Percentiles rank a stretch among this genome's conserved stretches.
Conservation (phyloP, 768 basidiomycete species). For the Astraeus odoratus region DNA sequence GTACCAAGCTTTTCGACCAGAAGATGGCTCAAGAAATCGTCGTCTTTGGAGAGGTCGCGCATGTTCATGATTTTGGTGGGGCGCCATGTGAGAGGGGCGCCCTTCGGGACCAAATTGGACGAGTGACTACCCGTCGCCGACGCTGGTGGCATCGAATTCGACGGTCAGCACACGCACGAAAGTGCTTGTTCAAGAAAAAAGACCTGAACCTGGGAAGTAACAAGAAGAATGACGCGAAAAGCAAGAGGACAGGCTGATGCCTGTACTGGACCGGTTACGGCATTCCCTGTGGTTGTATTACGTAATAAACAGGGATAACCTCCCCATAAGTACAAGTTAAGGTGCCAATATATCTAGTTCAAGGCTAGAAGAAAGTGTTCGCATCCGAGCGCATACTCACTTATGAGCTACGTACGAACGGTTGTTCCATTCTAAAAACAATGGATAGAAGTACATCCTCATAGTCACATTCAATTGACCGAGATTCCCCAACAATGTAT, state of each 20-base stretch:
- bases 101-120: constrained; percentile 7
- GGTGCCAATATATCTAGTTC: constrained; percentile 1
- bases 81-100: constrained; percentile 50
- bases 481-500: too few relatives aligned
- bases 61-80: constrained; percentile 88
- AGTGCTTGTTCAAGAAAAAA: constrained; percentile 6
- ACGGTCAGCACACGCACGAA: constrained; percentile 16
- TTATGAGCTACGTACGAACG: too few relatives aligned
- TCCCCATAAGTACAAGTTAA: not conserved
- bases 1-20: constrained; percentile 87
- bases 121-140: constrained; percentile 21
- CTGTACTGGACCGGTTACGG: constrained; percentile 28
- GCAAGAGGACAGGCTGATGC: constrained; percentile 17
- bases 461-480: too few relatives aligned
- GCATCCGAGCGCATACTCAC: too few relatives aligned
- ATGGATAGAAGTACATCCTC: too few relatives aligned
- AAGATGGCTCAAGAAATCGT: constrained; percentile 85
- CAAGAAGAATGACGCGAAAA: constrained; percentile 27
- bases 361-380: too few relatives aligned
- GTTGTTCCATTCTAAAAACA: too few relatives aligned
- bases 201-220: constrained; percentile 4
- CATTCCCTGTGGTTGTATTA: constrained; percentile 7
- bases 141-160: constrained; percentile 28
- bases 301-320: constrained; percentile 2
- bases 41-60: constrained; percentile 83